phyloP scores from a whole-genome alignment of 2,329 filamentous ascomycete species.

The Chaetomium sp. region DNA sequence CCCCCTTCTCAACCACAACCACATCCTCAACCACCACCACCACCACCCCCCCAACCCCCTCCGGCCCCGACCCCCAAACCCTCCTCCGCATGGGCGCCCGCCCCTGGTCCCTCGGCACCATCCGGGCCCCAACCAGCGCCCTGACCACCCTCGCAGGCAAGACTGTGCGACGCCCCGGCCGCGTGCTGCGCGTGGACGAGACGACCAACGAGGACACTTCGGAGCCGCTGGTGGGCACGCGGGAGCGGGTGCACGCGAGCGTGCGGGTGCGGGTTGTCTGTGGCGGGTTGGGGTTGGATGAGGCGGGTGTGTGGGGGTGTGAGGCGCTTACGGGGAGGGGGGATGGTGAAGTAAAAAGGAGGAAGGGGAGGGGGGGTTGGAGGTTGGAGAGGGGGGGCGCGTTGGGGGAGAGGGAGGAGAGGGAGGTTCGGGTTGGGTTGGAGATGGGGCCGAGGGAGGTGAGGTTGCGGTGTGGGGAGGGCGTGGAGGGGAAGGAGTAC shows the following conservation, averaged over 20 bases:
- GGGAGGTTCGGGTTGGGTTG: slow-evolving; percentile 13
- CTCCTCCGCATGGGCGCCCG: slow-evolving; percentile 36
- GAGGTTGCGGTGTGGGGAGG: not conserved
- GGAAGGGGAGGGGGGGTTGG: slow-evolving; percentile 33
- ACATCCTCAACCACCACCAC: too few species aligned
- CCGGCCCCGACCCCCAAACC: slow-evolving; percentile 28
- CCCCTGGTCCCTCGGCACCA: slow-evolving; percentile 39
- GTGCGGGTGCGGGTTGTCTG: slow-evolving; percentile 39
- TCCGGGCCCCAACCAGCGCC: slow-evolving; percentile 35
- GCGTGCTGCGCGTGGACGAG: slow-evolving; percentile 43
- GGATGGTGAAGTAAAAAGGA: slow-evolving; percentile 13
- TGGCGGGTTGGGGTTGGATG: slow-evolving; percentile 40
- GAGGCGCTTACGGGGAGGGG: slow-evolving; percentile 32
- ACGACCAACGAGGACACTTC: slow-evolving; percentile 42
- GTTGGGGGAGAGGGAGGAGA: slow-evolving; percentile 11
- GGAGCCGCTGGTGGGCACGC: slow-evolving; percentile 43
- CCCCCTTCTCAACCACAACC: not conserved
- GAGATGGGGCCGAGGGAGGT: slow-evolving; percentile 26
- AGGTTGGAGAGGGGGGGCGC: slow-evolving; percentile 30
- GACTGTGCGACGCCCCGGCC: slow-evolving; percentile 41
- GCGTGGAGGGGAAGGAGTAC: slow-evolving; percentile 25
- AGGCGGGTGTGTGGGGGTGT: slow-evolving; percentile 39
- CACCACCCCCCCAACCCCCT: slow-evolving; percentile 20
- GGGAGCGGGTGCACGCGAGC: slow-evolving; percentile 42
- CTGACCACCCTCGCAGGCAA: slow-evolving; percentile 37